Percentiles rank a stretch among this genome's conserved stretches.
Conservation (phyloP, 495 filamentous ascomycete species). For the Daldinia concentrica region DNA sequence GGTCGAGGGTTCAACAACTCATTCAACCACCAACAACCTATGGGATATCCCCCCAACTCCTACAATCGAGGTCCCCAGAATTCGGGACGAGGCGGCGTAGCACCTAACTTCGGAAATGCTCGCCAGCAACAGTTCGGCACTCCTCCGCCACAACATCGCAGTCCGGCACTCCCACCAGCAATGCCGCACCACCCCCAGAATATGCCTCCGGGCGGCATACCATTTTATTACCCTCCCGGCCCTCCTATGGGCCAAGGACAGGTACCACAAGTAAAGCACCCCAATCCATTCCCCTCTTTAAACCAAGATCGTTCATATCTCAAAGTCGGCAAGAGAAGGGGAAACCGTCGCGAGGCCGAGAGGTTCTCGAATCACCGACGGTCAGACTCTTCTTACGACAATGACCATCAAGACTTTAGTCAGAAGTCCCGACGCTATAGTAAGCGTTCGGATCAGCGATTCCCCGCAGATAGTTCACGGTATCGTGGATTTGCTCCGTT, state of each 20-base stretch:
- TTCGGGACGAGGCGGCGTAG: constrained; percentile 74
- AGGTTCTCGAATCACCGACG: constrained; percentile 54
- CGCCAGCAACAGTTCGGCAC: constrained; percentile 41
- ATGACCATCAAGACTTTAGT: constrained; percentile 45
- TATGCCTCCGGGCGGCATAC: constrained; percentile 62
- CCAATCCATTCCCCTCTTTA: constrained; percentile 55
- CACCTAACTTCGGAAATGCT: constrained; percentile 64
- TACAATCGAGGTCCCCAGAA: constrained; percentile 66
- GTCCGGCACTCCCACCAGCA: constrained; percentile 73
- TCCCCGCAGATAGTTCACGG: constrained; percentile 32
- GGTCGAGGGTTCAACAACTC: constrained; percentile 69
- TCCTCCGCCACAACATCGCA: constrained; percentile 61
- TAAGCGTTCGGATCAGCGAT: constrained; percentile 52
- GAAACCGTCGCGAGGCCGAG: constrained; percentile 54
- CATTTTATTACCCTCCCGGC: constrained; percentile 65
- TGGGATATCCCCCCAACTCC: constrained; percentile 71
- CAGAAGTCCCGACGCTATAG: constrained; percentile 50
- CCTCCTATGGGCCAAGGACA: constrained; percentile 61
- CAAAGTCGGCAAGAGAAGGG: constrained; percentile 54
- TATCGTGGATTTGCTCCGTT: constrained; percentile 19
- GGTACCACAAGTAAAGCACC: constrained; percentile 73
- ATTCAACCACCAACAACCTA: constrained; percentile 62
- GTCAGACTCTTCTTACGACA: constrained; percentile 44
- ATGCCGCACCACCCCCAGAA: constrained; percentile 68
- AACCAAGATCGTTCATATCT: constrained; percentile 36